Evolutionary conservation across 768 basidiomycete species (phyloP).

Genomic region (Mrakia frigida): DNA sequence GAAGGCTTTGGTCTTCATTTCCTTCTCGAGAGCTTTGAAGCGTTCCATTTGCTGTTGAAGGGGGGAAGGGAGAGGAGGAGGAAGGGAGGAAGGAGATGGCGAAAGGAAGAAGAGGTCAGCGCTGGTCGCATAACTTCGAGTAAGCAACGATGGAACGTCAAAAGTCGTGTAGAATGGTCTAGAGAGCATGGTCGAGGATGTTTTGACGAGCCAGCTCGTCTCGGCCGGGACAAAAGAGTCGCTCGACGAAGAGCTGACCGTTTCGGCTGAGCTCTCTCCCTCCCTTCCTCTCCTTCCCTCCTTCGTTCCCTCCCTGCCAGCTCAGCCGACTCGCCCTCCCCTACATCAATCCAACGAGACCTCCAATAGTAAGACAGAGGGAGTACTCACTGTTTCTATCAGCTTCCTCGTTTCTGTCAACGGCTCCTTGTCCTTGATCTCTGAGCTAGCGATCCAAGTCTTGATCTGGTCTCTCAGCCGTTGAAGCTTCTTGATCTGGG

Average conservation of each 20-base stretch:
- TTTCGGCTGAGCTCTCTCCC: background rate
- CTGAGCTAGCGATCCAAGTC: constrained; percentile 94
- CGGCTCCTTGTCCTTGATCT: constrained; percentile 96
- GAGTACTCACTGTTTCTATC: constrained; percentile 80
- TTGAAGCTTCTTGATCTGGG: constrained; percentile 95
- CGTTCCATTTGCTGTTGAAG: constrained; percentile 97
- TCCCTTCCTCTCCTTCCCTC: background rate
- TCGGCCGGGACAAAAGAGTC: background rate
- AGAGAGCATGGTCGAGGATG: background rate
- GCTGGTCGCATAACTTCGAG: background rate
- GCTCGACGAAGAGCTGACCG: background rate
- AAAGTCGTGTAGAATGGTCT: background rate
- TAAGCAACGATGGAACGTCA: too few relatives aligned
- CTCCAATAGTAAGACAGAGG: background rate
- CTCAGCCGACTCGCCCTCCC: background rate
- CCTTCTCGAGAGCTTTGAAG: constrained; percentile 99
- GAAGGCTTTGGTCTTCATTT: constrained; percentile 99
- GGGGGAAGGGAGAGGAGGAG: background rate
- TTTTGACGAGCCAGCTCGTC: background rate
- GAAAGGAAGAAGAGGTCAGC: background rate
- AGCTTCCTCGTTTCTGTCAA: constrained; percentile 88
- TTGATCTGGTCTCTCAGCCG: constrained; percentile 80
- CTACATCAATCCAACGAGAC: too few relatives aligned
- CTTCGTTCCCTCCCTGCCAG: background rate
- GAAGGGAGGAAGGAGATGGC: constrained; percentile 7